These are phyloP conservation scores for Protomyces inundatus DNA, from an alignment of 1,139 yeast species.

Conservation along the genomic window DNA sequence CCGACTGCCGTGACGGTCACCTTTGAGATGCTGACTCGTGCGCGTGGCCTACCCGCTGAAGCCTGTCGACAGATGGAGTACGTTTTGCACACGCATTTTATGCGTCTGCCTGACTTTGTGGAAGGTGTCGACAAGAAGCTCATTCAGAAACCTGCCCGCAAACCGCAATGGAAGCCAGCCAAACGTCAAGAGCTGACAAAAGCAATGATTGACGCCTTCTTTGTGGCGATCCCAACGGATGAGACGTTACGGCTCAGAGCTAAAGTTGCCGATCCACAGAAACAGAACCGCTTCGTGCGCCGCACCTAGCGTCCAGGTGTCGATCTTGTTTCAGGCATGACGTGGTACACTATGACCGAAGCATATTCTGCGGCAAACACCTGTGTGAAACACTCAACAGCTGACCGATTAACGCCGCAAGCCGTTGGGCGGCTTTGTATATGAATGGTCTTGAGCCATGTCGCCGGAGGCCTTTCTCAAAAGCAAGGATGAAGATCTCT, in stretches of 20 bases:
- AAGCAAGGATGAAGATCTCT: neutral
- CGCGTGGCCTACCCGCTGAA: conserved; percentile 54
- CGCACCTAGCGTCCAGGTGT: neutral
- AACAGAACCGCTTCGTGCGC: neutral
- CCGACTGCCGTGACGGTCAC: conserved; percentile 72
- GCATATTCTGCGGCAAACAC: neutral
- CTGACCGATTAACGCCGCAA: neutral
- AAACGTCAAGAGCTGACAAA: neutral
- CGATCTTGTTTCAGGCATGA: neutral
- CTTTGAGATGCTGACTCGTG: conserved; percentile 61
- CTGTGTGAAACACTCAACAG: neutral
- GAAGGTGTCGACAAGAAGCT: conserved; percentile 73
- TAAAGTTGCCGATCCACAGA: neutral
- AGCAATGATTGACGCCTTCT: neutral
- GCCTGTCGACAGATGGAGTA: conserved; percentile 69
- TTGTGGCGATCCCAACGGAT: neutral
- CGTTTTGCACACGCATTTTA: conserved; percentile 68
- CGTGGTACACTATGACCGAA: neutral
- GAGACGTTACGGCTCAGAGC: neutral
- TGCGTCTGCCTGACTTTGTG: conserved; percentile 59
- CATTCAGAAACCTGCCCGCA: conserved; percentile 36
- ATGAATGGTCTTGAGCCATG: too few relatives aligned
- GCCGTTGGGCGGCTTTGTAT: too few relatives aligned
- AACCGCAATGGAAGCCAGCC: neutral
- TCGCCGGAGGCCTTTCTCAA: neutral